phyloP scores from a whole-genome alignment of 176 grass and related monocot genomes.

The Ensete ventricosum region DNA sequence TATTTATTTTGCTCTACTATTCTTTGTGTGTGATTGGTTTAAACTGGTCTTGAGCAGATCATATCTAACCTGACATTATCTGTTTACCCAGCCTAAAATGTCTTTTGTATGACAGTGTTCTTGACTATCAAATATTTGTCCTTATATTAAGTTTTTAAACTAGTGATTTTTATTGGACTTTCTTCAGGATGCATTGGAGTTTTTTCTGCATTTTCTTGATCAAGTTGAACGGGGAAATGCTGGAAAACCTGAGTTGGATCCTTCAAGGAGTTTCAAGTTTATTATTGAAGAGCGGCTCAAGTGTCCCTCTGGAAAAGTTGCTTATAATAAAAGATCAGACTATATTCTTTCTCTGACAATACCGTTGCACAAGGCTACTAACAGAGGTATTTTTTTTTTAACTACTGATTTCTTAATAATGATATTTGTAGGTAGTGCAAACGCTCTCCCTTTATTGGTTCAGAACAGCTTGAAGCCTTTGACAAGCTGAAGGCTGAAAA shows the following conservation, averaged over 20 bases:
- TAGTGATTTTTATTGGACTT: background rate
- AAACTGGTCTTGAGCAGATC: background rate
- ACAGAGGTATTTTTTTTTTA: constrained; percentile 51
- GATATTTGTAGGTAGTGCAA: constrained; percentile 1
- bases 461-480: constrained; percentile 83
- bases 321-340: constrained; percentile 82
- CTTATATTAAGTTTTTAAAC: background rate
- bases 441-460: background rate
- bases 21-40: too few relatives aligned
- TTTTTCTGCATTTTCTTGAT: constrained; percentile 81
- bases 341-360: constrained; percentile 76
- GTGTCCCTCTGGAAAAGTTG: constrained; percentile 88
- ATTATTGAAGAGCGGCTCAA: constrained; percentile 82
- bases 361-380: constrained; percentile 73
- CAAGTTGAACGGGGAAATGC: constrained; percentile 76
- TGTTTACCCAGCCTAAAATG: background rate
- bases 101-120: background rate
- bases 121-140: background rate
- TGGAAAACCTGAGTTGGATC: constrained; percentile 55
- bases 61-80: background rate
- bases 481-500: constrained; percentile 58
- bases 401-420: background rate
- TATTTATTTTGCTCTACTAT: too few relatives aligned
- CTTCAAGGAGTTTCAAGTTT: constrained; percentile 76
- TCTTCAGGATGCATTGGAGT: constrained; percentile 81